phyloP scores from a whole-genome alignment of 306 rosid species.

The Quillaja saponaria region DNA sequence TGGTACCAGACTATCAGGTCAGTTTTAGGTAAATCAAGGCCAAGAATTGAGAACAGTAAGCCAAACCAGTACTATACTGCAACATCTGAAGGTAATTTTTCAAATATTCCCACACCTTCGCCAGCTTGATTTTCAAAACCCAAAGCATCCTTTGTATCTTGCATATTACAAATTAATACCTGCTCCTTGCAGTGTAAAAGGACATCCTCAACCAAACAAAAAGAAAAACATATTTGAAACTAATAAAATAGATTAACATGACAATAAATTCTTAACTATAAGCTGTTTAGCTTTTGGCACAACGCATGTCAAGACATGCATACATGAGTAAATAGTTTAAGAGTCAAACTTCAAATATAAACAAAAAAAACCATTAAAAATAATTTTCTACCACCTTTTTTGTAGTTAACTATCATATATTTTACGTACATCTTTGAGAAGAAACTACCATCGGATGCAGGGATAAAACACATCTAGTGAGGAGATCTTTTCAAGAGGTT shows the following conservation, averaged over 20 bases:
- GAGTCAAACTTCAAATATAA: too few species aligned
- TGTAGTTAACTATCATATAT: too few species aligned
- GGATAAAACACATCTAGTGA: too few species aligned
- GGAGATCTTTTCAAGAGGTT: too few species aligned
- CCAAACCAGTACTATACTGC: conserved; percentile 1
- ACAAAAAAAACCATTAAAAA: too few species aligned
- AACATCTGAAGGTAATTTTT: conserved; percentile 31
- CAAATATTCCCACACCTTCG: conserved; percentile 39
- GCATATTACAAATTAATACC: conserved; percentile 32
- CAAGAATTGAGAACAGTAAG: background rate
- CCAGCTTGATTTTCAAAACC: conserved; percentile 36
- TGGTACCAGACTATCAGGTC: background rate
- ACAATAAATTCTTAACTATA: background rate
- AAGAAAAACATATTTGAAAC: conserved; percentile 15
- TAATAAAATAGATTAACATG: conserved; percentile 18
- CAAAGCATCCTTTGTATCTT: conserved; percentile 30
- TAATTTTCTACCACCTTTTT: too few species aligned
- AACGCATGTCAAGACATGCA: too few species aligned
- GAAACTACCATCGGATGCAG: too few species aligned
- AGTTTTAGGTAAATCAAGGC: background rate
- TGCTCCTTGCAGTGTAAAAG: conserved; percentile 31
- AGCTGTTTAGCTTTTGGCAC: too few species aligned
- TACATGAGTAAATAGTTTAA: too few species aligned
- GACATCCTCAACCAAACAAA: conserved; percentile 30
- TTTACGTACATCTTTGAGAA: too few species aligned